A percentile compares a stretch with the other conserved stretches of the same genome.
These are phyloP conservation scores for Penicillium sp. DNA, from an alignment of 2,329 filamentous ascomycete genomes.

Conservation along the genomic window DNA sequence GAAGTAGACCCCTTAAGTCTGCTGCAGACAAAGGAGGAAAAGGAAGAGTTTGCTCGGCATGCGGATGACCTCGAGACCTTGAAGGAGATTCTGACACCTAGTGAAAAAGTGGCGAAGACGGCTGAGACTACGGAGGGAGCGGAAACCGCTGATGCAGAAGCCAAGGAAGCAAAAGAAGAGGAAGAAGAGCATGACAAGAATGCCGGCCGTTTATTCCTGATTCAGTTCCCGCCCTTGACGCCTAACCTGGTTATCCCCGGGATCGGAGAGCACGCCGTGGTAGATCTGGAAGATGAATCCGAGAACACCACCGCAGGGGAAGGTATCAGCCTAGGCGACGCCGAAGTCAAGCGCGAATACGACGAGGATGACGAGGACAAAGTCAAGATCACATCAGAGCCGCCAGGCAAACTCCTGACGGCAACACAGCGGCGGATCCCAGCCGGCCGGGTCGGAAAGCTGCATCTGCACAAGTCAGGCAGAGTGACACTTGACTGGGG, in stretches of 20 bases:
- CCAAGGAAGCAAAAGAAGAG: slow-evolving; percentile 17
- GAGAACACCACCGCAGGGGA: neutral
- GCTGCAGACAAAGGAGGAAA: slow-evolving; percentile 39
- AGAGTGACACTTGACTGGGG: slow-evolving; percentile 62
- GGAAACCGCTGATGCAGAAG: slow-evolving; percentile 14
- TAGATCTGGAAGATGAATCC: slow-evolving; percentile 7
- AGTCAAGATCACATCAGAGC: slow-evolving; percentile 3
- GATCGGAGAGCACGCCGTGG: slow-evolving; percentile 12
- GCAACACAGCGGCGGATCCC: slow-evolving; percentile 43
- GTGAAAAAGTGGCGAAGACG: slow-evolving; percentile 16
- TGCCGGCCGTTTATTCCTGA: slow-evolving; percentile 57
- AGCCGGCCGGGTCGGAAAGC: slow-evolving; percentile 56
- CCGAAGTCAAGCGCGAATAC: slow-evolving; percentile 29
- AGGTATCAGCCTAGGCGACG: slow-evolving; percentile 1
- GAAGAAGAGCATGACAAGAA: slow-evolving; percentile 36
- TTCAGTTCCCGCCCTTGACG: slow-evolving; percentile 62
- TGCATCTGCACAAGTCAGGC: slow-evolving; percentile 60
- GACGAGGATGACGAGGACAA: slow-evolving; percentile 26
- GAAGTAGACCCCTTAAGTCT: slow-evolving; percentile 32
- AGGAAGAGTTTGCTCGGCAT: slow-evolving; percentile 41
- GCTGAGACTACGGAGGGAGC: slow-evolving; percentile 14
- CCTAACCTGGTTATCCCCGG: slow-evolving; percentile 50
- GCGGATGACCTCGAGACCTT: slow-evolving; percentile 37
- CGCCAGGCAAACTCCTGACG: slow-evolving; percentile 31
- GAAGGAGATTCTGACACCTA: slow-evolving; percentile 33